Percentiles rank a stretch among this genome's conserved stretches.
Conservation (phyloP, 306 rosid species). For the Begonia masoniana region DNA sequence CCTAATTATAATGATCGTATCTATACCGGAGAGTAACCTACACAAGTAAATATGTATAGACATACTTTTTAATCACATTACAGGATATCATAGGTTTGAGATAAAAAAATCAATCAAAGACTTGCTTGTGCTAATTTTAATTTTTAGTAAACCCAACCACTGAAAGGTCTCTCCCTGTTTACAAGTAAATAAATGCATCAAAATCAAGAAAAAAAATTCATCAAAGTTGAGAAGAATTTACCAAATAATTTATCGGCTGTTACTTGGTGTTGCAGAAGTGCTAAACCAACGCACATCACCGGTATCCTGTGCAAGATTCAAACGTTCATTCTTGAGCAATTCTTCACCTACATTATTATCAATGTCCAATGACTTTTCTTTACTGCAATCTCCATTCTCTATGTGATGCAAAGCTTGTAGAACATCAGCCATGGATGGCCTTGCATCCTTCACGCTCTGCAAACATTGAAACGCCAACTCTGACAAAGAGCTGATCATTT, state of each 20-base stretch:
- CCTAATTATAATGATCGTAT: too few species aligned
- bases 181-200: too few species aligned
- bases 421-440: slow-evolving; percentile 63
- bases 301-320: slow-evolving; percentile 42
- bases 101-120: too few species aligned
- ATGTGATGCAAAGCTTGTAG: slow-evolving; percentile 29
- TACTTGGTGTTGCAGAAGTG: slow-evolving; percentile 34
- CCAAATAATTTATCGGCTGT: slow-evolving; percentile 23
- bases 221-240: slow-evolving; percentile 10
- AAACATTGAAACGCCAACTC: slow-evolving; percentile 78
- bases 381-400: slow-evolving; percentile 23
- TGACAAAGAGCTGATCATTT: slow-evolving; percentile 51
- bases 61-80: too few species aligned
- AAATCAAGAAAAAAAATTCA: too few species aligned
- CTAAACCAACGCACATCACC: slow-evolving; percentile 13
- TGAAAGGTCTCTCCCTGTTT: too few species aligned
- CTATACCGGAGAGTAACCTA: too few species aligned
- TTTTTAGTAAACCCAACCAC: too few species aligned
- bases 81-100: too few species aligned
- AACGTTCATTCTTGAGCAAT: slow-evolving; percentile 18
- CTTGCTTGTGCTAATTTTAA: too few species aligned
- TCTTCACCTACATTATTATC: not conserved
- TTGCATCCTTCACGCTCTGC: slow-evolving; percentile 47
- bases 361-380: slow-evolving; percentile 33
- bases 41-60: too few species aligned